Conservation (phyloP, 1,284 basidiomycete species). For the Pascua guehoae region DNA sequence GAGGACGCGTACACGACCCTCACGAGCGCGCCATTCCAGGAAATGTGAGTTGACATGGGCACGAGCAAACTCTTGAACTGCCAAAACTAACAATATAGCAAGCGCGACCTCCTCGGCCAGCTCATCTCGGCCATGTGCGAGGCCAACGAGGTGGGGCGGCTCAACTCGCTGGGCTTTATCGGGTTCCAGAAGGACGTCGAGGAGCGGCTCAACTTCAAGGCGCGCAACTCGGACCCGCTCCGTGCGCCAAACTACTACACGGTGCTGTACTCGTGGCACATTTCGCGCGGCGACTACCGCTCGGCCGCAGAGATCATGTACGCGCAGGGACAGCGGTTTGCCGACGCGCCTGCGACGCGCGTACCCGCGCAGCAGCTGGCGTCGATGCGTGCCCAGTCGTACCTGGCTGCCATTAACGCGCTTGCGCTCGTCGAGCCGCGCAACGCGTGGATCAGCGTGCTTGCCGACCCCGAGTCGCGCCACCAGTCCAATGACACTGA, state of each 20-base stretch:
- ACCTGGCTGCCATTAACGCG: constrained; percentile 84
- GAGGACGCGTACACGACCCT: constrained; percentile 80
- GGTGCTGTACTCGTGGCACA: constrained; percentile 93
- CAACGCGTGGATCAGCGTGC: constrained; percentile 76
- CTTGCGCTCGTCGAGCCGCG: constrained; percentile 75
- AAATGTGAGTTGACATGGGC: constrained; percentile 60
- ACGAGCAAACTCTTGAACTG: too few species aligned
- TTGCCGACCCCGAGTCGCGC: background rate
- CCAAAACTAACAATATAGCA: constrained; percentile 55
- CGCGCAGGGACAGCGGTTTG: constrained; percentile 78
- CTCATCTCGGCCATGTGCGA: constrained; percentile 92
- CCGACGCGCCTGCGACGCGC: constrained; percentile 47
- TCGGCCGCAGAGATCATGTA: constrained; percentile 91
- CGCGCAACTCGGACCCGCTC: constrained; percentile 86
- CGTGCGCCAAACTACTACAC: constrained; percentile 81
- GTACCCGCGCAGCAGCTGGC: constrained; percentile 57
- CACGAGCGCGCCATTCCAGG: constrained; percentile 66
- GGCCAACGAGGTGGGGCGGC: constrained; percentile 69
- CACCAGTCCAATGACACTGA: background rate
- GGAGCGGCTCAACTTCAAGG: constrained; percentile 85
- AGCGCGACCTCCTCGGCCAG: constrained; percentile 71
- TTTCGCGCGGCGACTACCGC: constrained; percentile 77
- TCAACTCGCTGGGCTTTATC: constrained; percentile 81
- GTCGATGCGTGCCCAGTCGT: constrained; percentile 72
- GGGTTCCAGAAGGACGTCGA: constrained; percentile 85